phyloP scores from a whole-genome alignment of 352 stramenopile species.

The Pythium aristosporum region DNA sequence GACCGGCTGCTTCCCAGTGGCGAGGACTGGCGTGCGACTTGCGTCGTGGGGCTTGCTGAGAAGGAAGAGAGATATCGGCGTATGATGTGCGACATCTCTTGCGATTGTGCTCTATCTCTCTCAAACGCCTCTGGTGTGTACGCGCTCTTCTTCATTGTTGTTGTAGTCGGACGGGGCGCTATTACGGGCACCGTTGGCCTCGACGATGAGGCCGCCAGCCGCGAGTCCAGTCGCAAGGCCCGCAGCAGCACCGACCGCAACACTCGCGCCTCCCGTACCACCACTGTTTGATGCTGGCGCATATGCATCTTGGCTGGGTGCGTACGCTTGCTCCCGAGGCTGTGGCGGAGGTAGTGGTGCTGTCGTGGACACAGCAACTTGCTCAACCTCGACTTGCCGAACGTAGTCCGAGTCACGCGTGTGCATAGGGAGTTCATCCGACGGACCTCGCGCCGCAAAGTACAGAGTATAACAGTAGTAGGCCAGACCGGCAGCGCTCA shows the following conservation, averaged over 20 bases:
- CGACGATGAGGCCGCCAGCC: constrained; percentile 5
- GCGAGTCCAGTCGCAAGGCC: constrained; percentile 6
- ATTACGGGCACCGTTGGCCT: not conserved
- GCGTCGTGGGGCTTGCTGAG: no score
- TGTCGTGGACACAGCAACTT: not conserved
- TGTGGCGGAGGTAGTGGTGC: not conserved
- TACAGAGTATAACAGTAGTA: constrained; percentile 5
- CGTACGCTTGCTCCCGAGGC: not conserved
- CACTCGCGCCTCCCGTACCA: not conserved
- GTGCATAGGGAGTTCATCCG: not conserved
- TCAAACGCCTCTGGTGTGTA: no score
- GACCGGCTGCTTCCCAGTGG: no score
- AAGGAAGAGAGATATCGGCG: no score
- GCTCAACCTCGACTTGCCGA: not conserved
- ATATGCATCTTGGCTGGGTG: not conserved
- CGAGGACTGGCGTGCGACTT: no score
- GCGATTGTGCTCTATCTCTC: no score
- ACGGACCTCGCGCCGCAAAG: not conserved
- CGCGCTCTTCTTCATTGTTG: no score
- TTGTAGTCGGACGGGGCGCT: no score
- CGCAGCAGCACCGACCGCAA: constrained; percentile 4
- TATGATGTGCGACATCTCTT: no score
- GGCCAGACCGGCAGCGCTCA: not conserved
- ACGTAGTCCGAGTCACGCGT: not conserved
- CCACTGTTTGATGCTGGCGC: not conserved